These are phyloP conservation scores for Rhodamnia rubescens DNA, from an alignment of 345 rosid genomes.

Conservation along the genomic window DNA sequence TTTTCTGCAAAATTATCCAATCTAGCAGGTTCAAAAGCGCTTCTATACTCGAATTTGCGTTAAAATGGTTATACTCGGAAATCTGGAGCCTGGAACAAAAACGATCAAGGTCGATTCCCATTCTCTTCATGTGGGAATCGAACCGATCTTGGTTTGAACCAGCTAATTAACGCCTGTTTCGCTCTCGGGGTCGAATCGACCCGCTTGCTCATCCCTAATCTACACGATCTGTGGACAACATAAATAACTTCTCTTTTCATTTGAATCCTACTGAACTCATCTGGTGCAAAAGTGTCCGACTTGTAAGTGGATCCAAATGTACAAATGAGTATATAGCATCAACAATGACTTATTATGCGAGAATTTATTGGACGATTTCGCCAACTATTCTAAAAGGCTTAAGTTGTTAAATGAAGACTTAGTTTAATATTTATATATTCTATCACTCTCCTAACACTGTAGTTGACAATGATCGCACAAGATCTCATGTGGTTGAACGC, in stretches of 20 bases:
- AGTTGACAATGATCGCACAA: too few species aligned
- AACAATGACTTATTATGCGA: not conserved
- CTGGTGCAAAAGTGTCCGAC: not conserved
- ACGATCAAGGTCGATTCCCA: not conserved
- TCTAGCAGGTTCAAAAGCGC: rapidly evolving
- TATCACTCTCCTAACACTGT: too few species aligned
- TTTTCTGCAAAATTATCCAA: not conserved
- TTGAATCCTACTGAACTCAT: not conserved
- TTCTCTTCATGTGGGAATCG: not conserved
- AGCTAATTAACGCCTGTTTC: rapidly evolving
- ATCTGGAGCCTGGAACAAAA: not conserved
- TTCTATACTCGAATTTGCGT: not conserved
- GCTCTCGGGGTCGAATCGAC: not conserved
- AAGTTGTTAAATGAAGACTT: too few species aligned
- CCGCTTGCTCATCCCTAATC: too few species aligned
- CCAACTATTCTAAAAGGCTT: too few species aligned
- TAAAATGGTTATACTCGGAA: not conserved
- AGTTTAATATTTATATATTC: too few species aligned
- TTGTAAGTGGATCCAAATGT: not conserved
- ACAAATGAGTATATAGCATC: not conserved
- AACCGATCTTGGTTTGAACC: too few species aligned
- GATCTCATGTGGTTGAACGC: too few species aligned
- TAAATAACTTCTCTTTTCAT: not conserved
- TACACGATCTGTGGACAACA: not conserved
- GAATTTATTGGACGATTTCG: too few species aligned